Evolutionary conservation across 129 eudicot genomes (phyloP), one percentile per base, ranked within the genome.

Genomic region (Mikania micrantha): DNA sequence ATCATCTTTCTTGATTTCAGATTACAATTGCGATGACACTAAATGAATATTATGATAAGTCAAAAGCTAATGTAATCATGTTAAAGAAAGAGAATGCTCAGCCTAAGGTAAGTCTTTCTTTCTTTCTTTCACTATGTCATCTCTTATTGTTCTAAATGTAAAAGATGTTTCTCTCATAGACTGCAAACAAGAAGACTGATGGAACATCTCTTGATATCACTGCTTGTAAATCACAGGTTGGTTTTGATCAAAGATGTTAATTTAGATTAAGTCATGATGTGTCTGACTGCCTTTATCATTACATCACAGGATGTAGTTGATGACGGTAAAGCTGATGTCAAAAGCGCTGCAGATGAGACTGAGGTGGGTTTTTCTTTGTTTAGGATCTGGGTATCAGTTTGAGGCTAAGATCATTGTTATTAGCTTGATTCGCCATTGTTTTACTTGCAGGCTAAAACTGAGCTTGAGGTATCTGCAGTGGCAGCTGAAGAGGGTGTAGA

Each of bases 1-100:
- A 39, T 66, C 21, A 57, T 56, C 5, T 7, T 27, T 75, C 16
- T 32, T 58, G 41, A 44, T 32, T 45, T 25, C 69, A 75, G 74
- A 75, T 75, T 68, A 69, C 58, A 48, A 67, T 75, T 59, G 56
- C 67, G 32, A 45, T 67, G 69, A 60, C 35, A 59, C 61, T 41
- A 36, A 75, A 36, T 45, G 64, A 67, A 24, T 54, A 58, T 35
- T 58, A 38, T 36, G 74, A 67, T 25, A 63, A 62, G 10, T 64
- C 71, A 24, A 73, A 36, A 39, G 24, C 77, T 49, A 38, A 67
- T 20, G 34, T 45, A 20, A 49, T 67, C 8, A 35, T 58, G 59
- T 17, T 27, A 21, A 67, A 67, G 63, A 67, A 31, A 34, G 64
- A 11, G 64, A 60, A 12, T 75, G 74, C 31, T 34, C 24, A 75